phyloP scores from a whole-genome alignment of 164 flowering plant genomes.

The Aristolochia contorta region DNA sequence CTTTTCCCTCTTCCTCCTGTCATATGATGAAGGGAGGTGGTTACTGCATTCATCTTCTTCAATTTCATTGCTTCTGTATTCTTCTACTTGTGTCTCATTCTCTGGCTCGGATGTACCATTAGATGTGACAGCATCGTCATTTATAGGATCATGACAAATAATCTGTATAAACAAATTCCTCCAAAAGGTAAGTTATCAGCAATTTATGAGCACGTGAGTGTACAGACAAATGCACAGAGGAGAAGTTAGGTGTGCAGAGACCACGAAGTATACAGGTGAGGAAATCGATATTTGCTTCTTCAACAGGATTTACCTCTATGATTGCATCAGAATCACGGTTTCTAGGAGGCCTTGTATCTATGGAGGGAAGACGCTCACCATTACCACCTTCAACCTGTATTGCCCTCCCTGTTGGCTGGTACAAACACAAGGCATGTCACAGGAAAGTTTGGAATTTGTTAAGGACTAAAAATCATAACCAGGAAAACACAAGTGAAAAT shows the following conservation, averaged over 20 bases:
- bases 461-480: too few relatives aligned
- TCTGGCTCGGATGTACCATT: constrained; percentile 38
- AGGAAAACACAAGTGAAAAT: too few relatives aligned
- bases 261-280: too few relatives aligned
- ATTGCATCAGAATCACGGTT: constrained; percentile 70
- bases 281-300: not conserved
- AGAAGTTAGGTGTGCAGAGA: not conserved
- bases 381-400: constrained; percentile 50
- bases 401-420: constrained; percentile 89
- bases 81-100: constrained; percentile 29
- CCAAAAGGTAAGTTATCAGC: not conserved
- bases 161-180: constrained; percentile 45
- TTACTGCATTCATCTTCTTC: constrained; percentile 38
- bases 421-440: not conserved
- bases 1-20: constrained; percentile 32
- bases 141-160: constrained; percentile 55
- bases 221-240: not conserved
- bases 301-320: constrained; percentile 56
- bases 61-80: constrained; percentile 19
- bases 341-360: constrained; percentile 44
- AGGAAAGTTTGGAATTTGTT: not conserved
- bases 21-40: constrained; percentile 22
- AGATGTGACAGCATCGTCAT: constrained; percentile 46
- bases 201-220: not conserved
- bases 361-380: constrained; percentile 52